Evolutionary conservation across 2,329 filamentous ascomycete genomes (phyloP).

Genomic region (Aureobasidium leucospermi): DNA sequence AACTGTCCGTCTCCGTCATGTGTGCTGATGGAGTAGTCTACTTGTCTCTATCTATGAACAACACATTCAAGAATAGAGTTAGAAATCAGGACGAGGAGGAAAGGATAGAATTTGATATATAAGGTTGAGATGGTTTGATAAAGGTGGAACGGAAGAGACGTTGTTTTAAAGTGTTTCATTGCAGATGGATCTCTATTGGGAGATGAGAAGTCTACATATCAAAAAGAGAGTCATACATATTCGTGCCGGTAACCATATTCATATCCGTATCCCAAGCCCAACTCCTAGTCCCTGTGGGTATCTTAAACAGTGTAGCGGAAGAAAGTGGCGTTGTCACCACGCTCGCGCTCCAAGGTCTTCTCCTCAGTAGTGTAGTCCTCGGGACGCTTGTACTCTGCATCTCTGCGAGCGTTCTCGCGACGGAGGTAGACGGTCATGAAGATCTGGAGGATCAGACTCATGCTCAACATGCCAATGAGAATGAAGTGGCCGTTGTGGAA

Average conservation of each 20-base stretch:
- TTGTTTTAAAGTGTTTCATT: background rate
- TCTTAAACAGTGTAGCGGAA: slow-evolving; percentile 30
- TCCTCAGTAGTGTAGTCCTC: slow-evolving; percentile 48
- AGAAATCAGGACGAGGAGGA: background rate
- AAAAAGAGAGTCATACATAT: slow-evolving; percentile 4
- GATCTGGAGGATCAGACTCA: slow-evolving; percentile 37
- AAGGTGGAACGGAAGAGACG: background rate
- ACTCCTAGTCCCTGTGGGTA: background rate
- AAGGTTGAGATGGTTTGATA: background rate
- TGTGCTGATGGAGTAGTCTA: no score
- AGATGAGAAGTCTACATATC: background rate
- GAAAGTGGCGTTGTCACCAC: slow-evolving; percentile 49
- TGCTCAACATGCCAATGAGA: slow-evolving; percentile 24
- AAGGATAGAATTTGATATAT: background rate
- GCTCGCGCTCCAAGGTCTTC: slow-evolving; percentile 45
- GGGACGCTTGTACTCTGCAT: slow-evolving; percentile 41
- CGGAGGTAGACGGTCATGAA: slow-evolving; percentile 53
- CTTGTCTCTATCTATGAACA: no score
- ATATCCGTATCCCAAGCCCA: background rate
- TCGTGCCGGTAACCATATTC: background rate
- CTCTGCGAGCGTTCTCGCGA: slow-evolving; percentile 49
- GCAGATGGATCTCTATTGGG: background rate
- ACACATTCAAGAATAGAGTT: no score
- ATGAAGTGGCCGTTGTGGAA: slow-evolving; percentile 32
- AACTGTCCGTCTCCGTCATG: no score